Evolutionary conservation across 768 basidiomycete species (phyloP).

Genomic region (Crepidotus variabilis): DNA sequence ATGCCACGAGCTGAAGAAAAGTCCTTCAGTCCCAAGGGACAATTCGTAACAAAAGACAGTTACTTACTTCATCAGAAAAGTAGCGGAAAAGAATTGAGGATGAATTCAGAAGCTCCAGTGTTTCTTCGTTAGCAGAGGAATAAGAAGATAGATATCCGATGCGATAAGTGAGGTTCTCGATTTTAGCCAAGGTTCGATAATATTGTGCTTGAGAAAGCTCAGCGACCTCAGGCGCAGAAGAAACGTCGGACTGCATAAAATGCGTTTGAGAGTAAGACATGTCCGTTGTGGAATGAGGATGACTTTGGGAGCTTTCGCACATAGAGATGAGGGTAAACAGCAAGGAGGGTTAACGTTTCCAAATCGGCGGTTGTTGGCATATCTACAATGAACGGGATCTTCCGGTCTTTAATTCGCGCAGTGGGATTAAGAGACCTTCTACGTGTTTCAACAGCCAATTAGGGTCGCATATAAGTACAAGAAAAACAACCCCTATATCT

Average conservation of each 20-base stretch:
- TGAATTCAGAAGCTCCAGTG: conserved; percentile 19
- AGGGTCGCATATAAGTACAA: background rate
- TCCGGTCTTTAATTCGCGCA: conserved; percentile 21
- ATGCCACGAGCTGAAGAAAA: conserved; percentile 37
- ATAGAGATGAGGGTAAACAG: conserved; percentile 22
- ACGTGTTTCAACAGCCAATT: conserved; percentile 1
- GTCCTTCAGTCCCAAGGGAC: conserved; percentile 1
- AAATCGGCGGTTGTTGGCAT: conserved; percentile 22
- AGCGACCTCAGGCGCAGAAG: conserved; percentile 9
- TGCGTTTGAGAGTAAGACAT: background rate
- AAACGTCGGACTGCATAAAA: conserved; percentile 7
- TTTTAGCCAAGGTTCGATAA: conserved; percentile 21
- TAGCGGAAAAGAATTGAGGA: conserved; percentile 20
- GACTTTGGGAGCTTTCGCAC: conserved; percentile 10
- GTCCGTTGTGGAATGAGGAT: conserved; percentile 13
- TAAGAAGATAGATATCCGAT: conserved; percentile 27
- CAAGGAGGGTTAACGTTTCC: conserved; percentile 19
- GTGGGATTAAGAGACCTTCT: conserved; percentile 3
- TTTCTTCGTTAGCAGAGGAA: conserved; percentile 25
- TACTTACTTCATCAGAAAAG: conserved; percentile 29
- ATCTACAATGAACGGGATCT: conserved; percentile 28
- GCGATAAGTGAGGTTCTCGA: conserved; percentile 24
- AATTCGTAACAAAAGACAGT: background rate
- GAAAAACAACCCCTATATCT: background rate
- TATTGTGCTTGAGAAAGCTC: conserved; percentile 2